Evolutionary conservation across 305 asterid species (phyloP), one percentile per base, ranked within the genome.

Genomic region (Plantago rigida): DNA sequence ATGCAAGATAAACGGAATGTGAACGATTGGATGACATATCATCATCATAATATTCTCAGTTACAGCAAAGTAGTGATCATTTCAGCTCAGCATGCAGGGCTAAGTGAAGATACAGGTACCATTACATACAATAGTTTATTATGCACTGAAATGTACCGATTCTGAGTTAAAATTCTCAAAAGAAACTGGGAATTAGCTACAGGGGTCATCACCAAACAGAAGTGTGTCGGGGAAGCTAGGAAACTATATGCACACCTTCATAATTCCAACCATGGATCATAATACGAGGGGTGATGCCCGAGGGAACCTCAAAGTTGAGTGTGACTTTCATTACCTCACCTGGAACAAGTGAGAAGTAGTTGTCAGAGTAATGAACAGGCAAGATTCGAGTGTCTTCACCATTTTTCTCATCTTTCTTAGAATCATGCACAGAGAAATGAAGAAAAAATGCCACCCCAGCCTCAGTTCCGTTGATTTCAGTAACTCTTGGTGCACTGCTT

Each of bases 301-400:
- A 39, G 4, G 92, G 87, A 51, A 74, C 94, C 68, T 91, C 88
- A 60, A 91, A 91, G 57, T 86, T 79, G 14, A 91, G 68, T 53
- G 67, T 78, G n/a, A 86, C 71, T 3, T 78, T 48, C 88, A 60
- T 84, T 51, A 72, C 84, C 76, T 91, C 98, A 7, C 95, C 96
- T 0, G 96, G 98, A 22, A 79, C 94, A 45, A 91, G 73, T n/a
- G 96, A 91, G 76, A 91, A 86, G 64, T 87, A 91, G 84, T 91
- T 91, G 73, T 87, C 84, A 1, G 96, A 91, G 77, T 91, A 91
- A 75, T 87, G 96, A 70, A 87, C 90, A 13, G 96, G 98, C 75
- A 91, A 78, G 51, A 87, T 81, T 52, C 97, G 73, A 26, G 92
- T 82, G 68, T 85, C 98, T 60, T 76, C 80, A 3, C 74, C 77